Evolutionary conservation across 73 alveolate species (phyloP), one percentile per base, ranked within the genome.

Genomic region (Paramecium sonneborni): DNA sequence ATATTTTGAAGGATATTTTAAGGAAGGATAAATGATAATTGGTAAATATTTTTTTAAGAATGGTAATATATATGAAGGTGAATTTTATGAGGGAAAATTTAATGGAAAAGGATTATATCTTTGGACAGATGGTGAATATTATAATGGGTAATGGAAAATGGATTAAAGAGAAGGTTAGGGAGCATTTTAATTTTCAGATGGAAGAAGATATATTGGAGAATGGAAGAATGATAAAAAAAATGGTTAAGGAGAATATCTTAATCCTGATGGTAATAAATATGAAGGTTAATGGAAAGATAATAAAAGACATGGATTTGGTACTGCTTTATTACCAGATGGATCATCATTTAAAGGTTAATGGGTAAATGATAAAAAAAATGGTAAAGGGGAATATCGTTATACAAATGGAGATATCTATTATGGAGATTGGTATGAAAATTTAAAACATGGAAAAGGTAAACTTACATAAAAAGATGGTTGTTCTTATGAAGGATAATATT

Each of bases 161-260:
- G 93, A 69, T 43, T 34, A 32, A 43, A 74, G 86, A 76, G 84
- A 87, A 0, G 93, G 93, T n/a, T 74, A 87, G 32, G 93, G 93
- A 6, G 58, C 56, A 24, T 87, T 76, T 76, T 6, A 72, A 11
- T 92, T 62, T 55, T 24, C 93, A 3, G 96, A 93, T 72, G 96
- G 96, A 14, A 76, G 92, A n/a, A 93, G 18, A 37, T 93, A 94
- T 86, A 86, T 92, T 30, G 97, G 97, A 14, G 34, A 43, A 20
- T 94, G 97, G 96, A 39, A 41, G 34, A 93, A 94, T 69, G 96
- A 93, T 58, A 93, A 93, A 43, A 96, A 95, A 46, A 91, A 96
- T 95, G 99, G 99, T 15, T 86, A 85, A 57, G 99, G 99, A 2
- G 90, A 68, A 76, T 95, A 72, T 91, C 38, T 74, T 30, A 92